Conservation (phyloP, 176 grass and related monocot genomes). For the Rhynchospora breviuscula region DNA sequence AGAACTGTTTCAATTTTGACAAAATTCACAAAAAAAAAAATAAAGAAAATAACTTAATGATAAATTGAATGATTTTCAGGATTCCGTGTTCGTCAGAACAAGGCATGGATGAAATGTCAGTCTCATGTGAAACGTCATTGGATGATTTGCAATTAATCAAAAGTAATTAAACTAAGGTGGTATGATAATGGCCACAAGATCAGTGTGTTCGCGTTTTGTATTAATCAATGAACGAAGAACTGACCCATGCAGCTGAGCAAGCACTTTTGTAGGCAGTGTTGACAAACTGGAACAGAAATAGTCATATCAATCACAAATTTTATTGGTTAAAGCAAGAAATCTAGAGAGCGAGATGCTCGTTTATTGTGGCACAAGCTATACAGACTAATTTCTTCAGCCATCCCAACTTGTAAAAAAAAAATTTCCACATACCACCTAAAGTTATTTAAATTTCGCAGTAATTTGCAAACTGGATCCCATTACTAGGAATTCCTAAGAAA, state of each 20-base stretch:
- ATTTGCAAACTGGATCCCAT: no score
- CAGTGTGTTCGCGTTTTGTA: not conserved
- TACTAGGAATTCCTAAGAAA: no score
- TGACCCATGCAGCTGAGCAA: not conserved
- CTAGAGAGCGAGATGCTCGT: not conserved
- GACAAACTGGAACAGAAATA: not conserved
- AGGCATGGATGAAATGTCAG: conserved; percentile 8
- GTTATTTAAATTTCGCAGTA: no score
- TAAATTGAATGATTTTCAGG: not conserved
- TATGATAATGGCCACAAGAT: conserved; percentile 10
- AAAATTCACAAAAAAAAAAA: not conserved
- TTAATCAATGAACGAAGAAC: not conserved
- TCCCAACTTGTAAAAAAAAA: no score
- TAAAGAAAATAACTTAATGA: not conserved
- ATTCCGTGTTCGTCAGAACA: not conserved
- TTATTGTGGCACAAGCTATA: not conserved
- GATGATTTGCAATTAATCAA: not conserved
- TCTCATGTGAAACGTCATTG: not conserved
- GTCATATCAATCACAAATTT: not conserved
- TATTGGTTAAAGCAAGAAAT: not conserved
- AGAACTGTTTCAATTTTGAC: not conserved
- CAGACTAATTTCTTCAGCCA: not conserved
- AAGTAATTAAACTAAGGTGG: conserved; percentile 16
- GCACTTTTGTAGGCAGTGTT: not conserved
- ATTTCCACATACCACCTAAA: no score